A percentile compares a stretch with the other conserved stretches of the same genome.
These are phyloP conservation scores for Oryza meyeriana DNA, from an alignment of 176 grass and related monocot genomes.

Conservation along the genomic window DNA sequence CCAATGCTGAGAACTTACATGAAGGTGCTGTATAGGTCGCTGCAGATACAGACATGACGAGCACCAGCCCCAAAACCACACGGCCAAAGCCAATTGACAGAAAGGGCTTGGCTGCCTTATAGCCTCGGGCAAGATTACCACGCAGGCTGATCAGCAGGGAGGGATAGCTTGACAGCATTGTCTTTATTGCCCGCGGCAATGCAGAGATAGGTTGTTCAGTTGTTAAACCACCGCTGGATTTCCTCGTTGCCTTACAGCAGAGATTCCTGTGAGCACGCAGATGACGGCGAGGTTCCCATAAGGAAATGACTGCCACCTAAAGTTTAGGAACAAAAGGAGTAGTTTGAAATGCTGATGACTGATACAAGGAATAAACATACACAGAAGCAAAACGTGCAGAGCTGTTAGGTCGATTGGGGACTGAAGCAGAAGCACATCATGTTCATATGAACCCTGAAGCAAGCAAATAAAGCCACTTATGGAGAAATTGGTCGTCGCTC, in stretches of 20 bases:
- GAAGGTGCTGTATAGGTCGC: constrained; percentile 46
- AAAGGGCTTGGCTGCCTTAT: constrained; percentile 42
- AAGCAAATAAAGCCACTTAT: background rate
- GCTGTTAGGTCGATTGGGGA: background rate
- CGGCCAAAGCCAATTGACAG: constrained; percentile 41
- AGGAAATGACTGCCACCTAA: constrained; percentile 27
- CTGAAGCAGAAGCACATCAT: background rate
- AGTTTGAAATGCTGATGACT: background rate
- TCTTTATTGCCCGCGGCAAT: constrained; percentile 30
- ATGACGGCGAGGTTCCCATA: constrained; percentile 21
- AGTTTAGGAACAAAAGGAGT: background rate
- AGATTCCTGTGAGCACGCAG: constrained; percentile 27
- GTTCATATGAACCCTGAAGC: background rate
- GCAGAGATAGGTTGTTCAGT: background rate
- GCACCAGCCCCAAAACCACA: constrained; percentile 42
- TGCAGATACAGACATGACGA: constrained; percentile 55
- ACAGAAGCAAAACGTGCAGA: background rate
- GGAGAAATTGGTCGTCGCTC: background rate
- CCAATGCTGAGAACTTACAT: constrained; percentile 38
- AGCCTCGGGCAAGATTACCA: constrained; percentile 19
- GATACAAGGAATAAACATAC: background rate
- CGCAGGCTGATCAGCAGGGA: constrained; percentile 27
- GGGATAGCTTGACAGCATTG: constrained; percentile 32
- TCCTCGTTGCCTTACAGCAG: background rate
- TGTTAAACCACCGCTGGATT: constrained; percentile 14